Evolutionary conservation across 345 rosid species (phyloP).

Genomic region (Populus pruinosa): DNA sequence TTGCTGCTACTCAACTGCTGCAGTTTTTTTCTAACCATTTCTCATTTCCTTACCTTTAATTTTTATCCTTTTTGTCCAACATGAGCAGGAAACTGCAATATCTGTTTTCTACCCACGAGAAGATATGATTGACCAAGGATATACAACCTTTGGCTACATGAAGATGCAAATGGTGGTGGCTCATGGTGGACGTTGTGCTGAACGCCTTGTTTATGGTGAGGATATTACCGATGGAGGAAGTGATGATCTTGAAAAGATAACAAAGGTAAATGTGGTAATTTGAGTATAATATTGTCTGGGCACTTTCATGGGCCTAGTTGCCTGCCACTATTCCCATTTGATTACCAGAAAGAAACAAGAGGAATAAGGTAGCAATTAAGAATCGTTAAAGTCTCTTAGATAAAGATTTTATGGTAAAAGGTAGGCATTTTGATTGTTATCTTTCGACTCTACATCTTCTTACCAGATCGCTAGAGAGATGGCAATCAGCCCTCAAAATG

Average conservation of each 20-base stretch:
- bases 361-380: background rate
- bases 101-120: slow-evolving; percentile 94
- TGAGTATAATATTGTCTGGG: background rate
- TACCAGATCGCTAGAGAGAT: slow-evolving; percentile 91
- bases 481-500: slow-evolving; percentile 95
- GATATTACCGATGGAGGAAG: slow-evolving; percentile 90
- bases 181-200: slow-evolving; percentile 97
- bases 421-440: slow-evolving; percentile 4
- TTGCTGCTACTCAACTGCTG: slow-evolving; percentile 1
- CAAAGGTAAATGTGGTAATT: slow-evolving; percentile 48
- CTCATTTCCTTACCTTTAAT: background rate
- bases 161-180: slow-evolving; percentile 99
- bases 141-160: slow-evolving; percentile 96
- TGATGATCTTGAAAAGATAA: slow-evolving; percentile 90
- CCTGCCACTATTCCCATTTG: background rate
- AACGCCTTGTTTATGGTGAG: slow-evolving; percentile 73
- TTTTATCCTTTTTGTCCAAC: background rate
- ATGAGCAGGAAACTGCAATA: slow-evolving; percentile 81
- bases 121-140: slow-evolving; percentile 93
- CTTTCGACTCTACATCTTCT: slow-evolving; percentile 11
- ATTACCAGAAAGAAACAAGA: background rate
- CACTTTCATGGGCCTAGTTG: background rate
- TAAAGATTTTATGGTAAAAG: background rate
- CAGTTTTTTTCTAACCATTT: background rate
- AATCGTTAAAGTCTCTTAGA: background rate